Base-by-base conservation (phyloP, 2,329 filamentous ascomycete species). In the Orbilia oligospora region DNA sequence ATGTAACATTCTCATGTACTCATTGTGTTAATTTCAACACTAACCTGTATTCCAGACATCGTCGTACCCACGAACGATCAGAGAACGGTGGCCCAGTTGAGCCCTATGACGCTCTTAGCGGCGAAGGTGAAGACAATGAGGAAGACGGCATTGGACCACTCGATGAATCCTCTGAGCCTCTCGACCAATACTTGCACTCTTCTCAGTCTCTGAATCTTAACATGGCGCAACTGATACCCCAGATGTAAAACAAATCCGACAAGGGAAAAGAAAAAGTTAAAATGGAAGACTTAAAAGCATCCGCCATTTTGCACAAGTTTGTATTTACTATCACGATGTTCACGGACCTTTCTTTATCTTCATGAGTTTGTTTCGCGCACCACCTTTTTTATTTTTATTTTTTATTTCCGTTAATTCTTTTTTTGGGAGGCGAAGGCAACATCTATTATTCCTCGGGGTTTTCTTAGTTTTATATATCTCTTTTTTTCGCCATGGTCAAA, bases 41-140 rank as follows among this genome's bases (percentile, higher is more conserved):
- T 89, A 83, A 87, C 84, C 69, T 71, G 49, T 58, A 75, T 80
- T 80, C 33, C 81, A 91, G 89, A 84, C 91, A 92, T 85, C 88
- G 88, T 84, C 88, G 88, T 83, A 97, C 94, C 82, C 95, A 98
- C 86, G 97, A 97, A 87, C 89, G 90, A 51, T 90, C 89, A 10
- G 90, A 91, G 82, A 90, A 91, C 51, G 87, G 86, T 65, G 84
- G 84, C 73, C 75, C 75, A 41, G 14, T 78, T 18, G 75, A 78
- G 9, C 44, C 68, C 53, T 78, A 78, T 44, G 87, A 90, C 82
- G 88, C 88, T 83, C 88, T 90, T 77, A 91, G 92, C 46, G 94
- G 95, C 72, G 94, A 97, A 82, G 93, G 97, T 55, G 90, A 95
- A 81, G 93, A 97, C 83, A 92, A 96, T 69, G 93, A 95, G 78